phyloP scores from a whole-genome alignment of 371 early-diverging fungal species.

The Mortierella sp. region DNA sequence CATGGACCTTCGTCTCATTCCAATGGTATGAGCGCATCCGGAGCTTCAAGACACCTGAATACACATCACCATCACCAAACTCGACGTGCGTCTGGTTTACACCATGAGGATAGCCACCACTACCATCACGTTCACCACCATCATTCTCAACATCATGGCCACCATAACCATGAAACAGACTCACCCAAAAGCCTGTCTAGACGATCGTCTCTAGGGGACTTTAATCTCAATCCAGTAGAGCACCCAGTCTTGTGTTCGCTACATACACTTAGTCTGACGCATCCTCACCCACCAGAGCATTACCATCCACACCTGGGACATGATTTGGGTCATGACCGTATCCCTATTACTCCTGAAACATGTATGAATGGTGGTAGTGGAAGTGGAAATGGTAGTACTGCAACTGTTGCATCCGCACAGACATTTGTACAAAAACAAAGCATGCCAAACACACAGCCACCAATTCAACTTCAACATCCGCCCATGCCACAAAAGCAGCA shows the following conservation, averaged over 20 bases:
- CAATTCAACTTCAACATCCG: neutral
- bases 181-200: slow-evolving; percentile 9
- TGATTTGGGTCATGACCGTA: slow-evolving; percentile 44
- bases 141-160: neutral
- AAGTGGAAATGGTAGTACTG: neutral
- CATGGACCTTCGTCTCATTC: neutral
- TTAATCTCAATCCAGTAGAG: slow-evolving; percentile 24
- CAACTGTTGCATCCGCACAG: neutral
- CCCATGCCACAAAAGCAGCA: slow-evolving; percentile 1
- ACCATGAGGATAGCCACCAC: slow-evolving; percentile 3
- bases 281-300: slow-evolving; percentile 38
- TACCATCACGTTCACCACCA: neutral
- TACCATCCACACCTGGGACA: slow-evolving; percentile 45
- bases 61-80: slow-evolving; percentile 2
- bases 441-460: neutral
- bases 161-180: neutral
- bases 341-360: slow-evolving; percentile 11
- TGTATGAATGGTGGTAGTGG: neutral
- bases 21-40: neutral
- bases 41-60: neutral
- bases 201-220: slow-evolving; percentile 16
- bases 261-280: slow-evolving; percentile 30
- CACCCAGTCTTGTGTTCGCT: slow-evolving; percentile 45
- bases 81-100: slow-evolving; percentile 8
- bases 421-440: neutral